Evolutionary conservation across 345 rosid species (phyloP).

Genomic region (Pugionium cornutum): DNA sequence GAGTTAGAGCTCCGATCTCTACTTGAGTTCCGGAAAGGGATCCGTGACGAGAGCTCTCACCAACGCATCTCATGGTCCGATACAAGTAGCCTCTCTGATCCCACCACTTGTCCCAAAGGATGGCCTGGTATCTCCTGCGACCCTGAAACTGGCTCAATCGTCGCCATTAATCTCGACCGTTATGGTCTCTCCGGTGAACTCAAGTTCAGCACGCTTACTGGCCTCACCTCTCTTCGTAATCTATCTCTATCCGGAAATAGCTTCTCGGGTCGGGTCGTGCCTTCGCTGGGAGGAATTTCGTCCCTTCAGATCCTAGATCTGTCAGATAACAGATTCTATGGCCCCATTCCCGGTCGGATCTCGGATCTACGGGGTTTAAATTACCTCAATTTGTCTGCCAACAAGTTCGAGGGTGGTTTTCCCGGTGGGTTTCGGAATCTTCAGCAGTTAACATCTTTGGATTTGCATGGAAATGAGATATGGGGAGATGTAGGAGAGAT

Average conservation of each 20-base stretch:
- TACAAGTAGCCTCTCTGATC: slow-evolving; percentile 39
- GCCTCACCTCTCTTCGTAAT: slow-evolving; percentile 57
- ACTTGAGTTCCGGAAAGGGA: slow-evolving; percentile 90
- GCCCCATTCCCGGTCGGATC: slow-evolving; percentile 89
- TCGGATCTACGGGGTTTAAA: slow-evolving; percentile 67
- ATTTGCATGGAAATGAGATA: slow-evolving; percentile 61
- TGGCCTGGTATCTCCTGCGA: slow-evolving; percentile 83
- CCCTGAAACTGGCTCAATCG: slow-evolving; percentile 47
- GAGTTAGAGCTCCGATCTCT: slow-evolving; percentile 61
- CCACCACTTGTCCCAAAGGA: slow-evolving; percentile 46
- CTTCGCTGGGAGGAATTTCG: slow-evolving; percentile 63
- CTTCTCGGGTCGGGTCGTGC: slow-evolving; percentile 87
- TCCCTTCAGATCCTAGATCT: slow-evolving; percentile 84
- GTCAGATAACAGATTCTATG: slow-evolving; percentile 66
- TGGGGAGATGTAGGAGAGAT: slow-evolving; percentile 61
- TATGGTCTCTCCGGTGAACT: slow-evolving; percentile 73
- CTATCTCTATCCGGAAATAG: slow-evolving; percentile 71
- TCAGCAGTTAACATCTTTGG: slow-evolving; percentile 74
- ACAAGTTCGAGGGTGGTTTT: slow-evolving; percentile 69
- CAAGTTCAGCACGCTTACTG: slow-evolving; percentile 64
- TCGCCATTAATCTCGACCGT: slow-evolving; percentile 56
- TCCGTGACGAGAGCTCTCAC: slow-evolving; percentile 50
- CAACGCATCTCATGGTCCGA: slow-evolving; percentile 54
- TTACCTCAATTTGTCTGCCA: slow-evolving; percentile 66
- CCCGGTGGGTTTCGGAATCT: slow-evolving; percentile 66